phyloP scores from a whole-genome alignment of 208 protist species.

The Phytomonas francai region DNA sequence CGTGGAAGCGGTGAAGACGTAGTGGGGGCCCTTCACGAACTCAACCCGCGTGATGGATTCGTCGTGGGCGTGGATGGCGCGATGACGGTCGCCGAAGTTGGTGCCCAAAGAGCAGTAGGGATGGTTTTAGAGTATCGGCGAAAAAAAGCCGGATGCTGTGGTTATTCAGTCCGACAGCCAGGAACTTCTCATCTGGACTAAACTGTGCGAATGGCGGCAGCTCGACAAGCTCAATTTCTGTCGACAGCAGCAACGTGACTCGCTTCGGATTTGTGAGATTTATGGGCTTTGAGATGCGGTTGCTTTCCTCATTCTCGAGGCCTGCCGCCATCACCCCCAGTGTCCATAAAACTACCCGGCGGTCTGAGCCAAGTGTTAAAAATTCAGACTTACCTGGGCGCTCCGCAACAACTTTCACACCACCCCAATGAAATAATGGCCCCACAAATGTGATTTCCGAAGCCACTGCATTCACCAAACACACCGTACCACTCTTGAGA shows the following conservation, averaged over 20 bases:
- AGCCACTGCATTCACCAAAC: constrained; percentile 59
- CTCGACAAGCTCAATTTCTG: constrained; percentile 92
- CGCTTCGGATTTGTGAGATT: constrained; percentile 5
- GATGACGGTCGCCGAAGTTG: constrained; percentile 97
- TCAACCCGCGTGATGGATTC: constrained; percentile 92
- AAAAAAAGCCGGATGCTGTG: constrained; percentile 97
- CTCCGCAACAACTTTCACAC: constrained; percentile 50
- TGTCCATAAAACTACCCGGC: constrained; percentile 77
- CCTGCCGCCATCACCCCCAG: constrained; percentile 42
- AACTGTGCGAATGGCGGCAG: constrained; percentile 84
- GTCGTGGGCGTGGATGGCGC: constrained; percentile 97
- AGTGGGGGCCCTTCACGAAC: constrained; percentile 97
- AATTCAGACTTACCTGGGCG: constrained; percentile 60
- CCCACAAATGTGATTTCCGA: constrained; percentile 85
- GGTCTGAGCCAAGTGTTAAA: constrained; percentile 68
- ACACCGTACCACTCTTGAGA: constrained; percentile 54
- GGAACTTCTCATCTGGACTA: constrained; percentile 76
- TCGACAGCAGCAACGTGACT: constrained; percentile 1
- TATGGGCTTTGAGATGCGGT: background rate
- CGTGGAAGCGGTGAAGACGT: constrained; percentile 94
- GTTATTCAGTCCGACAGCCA: constrained; percentile 95
- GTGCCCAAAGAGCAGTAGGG: constrained; percentile 98
- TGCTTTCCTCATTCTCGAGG: background rate
- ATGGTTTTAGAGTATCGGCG: constrained; percentile 96
- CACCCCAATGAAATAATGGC: constrained; percentile 62